Percentiles rank a stretch among this genome's conserved stretches.
Evolutionary conservation across 345 rosid genomes (phyloP).

Genomic region (Noccaea caerulescens): DNA sequence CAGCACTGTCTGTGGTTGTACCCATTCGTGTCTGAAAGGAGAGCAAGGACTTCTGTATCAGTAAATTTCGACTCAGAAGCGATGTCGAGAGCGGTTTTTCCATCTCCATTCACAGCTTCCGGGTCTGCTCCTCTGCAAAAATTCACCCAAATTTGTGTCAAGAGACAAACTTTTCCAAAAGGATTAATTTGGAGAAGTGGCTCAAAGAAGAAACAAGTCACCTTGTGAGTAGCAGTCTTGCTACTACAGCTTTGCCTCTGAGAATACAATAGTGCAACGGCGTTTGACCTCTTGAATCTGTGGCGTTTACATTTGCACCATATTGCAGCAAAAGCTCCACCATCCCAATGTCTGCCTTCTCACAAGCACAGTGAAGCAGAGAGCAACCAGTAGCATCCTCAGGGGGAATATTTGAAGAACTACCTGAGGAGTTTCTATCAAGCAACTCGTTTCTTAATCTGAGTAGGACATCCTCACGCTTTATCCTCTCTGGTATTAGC

Average conservation of each 20-base stretch:
- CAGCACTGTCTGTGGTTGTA: slow-evolving; percentile 43
- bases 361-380: slow-evolving; percentile 96
- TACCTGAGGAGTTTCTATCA: slow-evolving; percentile 65
- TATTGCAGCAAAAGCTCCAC: slow-evolving; percentile 93
- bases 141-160: slow-evolving; percentile 6
- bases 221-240: slow-evolving; percentile 89
- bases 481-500: slow-evolving; percentile 75
- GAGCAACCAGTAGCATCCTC: slow-evolving; percentile 78
- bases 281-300: slow-evolving; percentile 77
- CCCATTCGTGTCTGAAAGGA: slow-evolving; percentile 68
- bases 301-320: slow-evolving; percentile 80
- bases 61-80: slow-evolving; percentile 61
- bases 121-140: slow-evolving; percentile 88
- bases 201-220: slow-evolving; percentile 43
- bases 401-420: slow-evolving; percentile 59
- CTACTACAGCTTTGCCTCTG: slow-evolving; percentile 62
- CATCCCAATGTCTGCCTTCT: slow-evolving; percentile 94
- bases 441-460: slow-evolving; percentile 62
- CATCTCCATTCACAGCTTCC: slow-evolving; percentile 61
- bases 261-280: slow-evolving; percentile 80
- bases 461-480: slow-evolving; percentile 57
- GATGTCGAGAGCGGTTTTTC: slow-evolving; percentile 66
- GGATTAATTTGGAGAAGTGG: slow-evolving; percentile 1
- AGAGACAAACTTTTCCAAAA: background rate
- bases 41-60: slow-evolving; percentile 64